These are phyloP conservation scores for Penicillium lividum DNA, from an alignment of 495 filamentous ascomycete genomes.

Conservation along the genomic window DNA sequence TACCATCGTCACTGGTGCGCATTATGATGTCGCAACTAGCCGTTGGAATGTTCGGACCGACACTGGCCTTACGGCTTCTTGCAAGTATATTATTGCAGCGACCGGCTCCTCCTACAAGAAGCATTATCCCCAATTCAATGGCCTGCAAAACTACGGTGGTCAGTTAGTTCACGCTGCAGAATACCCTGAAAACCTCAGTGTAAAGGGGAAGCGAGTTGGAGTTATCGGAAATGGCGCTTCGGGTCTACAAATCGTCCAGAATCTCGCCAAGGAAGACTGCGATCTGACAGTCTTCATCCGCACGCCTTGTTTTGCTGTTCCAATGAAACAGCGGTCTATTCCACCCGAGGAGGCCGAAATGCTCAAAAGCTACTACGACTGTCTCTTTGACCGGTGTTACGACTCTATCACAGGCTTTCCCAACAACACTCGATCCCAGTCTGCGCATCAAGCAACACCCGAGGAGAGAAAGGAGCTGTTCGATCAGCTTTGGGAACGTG, in stretches of 20 bases:
- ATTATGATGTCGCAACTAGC: slow-evolving; percentile 39
- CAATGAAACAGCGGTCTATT: slow-evolving; percentile 49
- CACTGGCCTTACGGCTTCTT: slow-evolving; percentile 12
- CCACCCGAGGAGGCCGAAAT: slow-evolving; percentile 42
- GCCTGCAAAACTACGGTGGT: slow-evolving; percentile 17
- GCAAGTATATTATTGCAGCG: slow-evolving; percentile 32
- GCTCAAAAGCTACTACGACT: slow-evolving; percentile 44
- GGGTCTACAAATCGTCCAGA: slow-evolving; percentile 30
- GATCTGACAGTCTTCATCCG: slow-evolving; percentile 49
- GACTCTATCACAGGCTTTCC: slow-evolving; percentile 47
- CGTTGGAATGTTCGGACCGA: slow-evolving; percentile 29
- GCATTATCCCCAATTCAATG: slow-evolving; percentile 23
- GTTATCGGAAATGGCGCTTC: slow-evolving; percentile 30
- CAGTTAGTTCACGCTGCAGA: slow-evolving; percentile 19
- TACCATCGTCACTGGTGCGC: slow-evolving; percentile 44
- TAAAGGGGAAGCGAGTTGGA: slow-evolving; percentile 25
- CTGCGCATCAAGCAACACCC: slow-evolving; percentile 46
- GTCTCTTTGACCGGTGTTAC: slow-evolving; percentile 33
- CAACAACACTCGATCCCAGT: slow-evolving; percentile 37
- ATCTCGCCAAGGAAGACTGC: slow-evolving; percentile 33
- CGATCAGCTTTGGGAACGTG: slow-evolving; percentile 48
- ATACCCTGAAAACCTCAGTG: slow-evolving; percentile 21
- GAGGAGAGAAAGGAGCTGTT: slow-evolving; percentile 47
- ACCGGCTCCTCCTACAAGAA: slow-evolving; percentile 26
- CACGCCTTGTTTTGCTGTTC: slow-evolving; percentile 43